A percentile compares a stretch with the other conserved stretches of the same genome.
Conservation (phyloP, 345 rosid genomes). For the Hypericum androsaemum region DNA sequence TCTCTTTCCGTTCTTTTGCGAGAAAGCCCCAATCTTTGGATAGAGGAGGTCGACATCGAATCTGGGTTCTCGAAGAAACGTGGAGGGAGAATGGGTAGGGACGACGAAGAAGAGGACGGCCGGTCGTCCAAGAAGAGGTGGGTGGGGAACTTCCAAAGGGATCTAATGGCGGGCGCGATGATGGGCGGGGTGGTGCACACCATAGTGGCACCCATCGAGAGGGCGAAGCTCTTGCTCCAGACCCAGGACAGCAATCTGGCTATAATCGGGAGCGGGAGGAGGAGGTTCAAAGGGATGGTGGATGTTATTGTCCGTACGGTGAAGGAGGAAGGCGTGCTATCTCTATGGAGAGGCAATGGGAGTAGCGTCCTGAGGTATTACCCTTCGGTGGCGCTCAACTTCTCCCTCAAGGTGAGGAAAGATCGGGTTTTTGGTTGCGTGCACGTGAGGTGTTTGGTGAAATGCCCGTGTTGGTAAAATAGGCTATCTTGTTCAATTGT, state of each 20-base stretch:
- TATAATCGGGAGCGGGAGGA: slow-evolving; percentile 49
- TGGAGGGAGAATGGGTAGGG: slow-evolving; percentile 30
- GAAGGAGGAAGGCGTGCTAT: slow-evolving; percentile 72
- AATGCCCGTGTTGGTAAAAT: slow-evolving; percentile 16
- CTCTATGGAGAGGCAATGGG: slow-evolving; percentile 97
- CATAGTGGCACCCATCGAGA: slow-evolving; percentile 91
- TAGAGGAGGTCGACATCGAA: too few relatives aligned
- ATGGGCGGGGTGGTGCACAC: slow-evolving; percentile 96
- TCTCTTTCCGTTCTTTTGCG: too few relatives aligned
- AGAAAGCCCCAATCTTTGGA: too few relatives aligned
- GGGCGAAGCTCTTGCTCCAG: slow-evolving; percentile 79
- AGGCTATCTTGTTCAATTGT: too few relatives aligned
- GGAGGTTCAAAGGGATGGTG: slow-evolving; percentile 75
- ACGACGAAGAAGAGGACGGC: slow-evolving; percentile 30
- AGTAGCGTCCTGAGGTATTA: slow-evolving; percentile 85
- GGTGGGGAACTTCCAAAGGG: slow-evolving; percentile 58
- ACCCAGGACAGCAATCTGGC: slow-evolving; percentile 96
- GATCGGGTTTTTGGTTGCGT: background rate
- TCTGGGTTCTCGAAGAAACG: too few relatives aligned
- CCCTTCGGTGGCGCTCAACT: slow-evolving; percentile 95
- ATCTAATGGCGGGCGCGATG: slow-evolving; percentile 84
- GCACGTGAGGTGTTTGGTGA: slow-evolving; percentile 22
- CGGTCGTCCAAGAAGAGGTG: slow-evolving; percentile 15
- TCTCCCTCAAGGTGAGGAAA: slow-evolving; percentile 66
- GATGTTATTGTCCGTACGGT: slow-evolving; percentile 81